Percentiles rank a stretch among this genome's conserved stretches.
These are phyloP conservation scores for Catunica adiposa DNA, from an alignment of 2,329 filamentous ascomycete species.

Conservation along the genomic window DNA sequence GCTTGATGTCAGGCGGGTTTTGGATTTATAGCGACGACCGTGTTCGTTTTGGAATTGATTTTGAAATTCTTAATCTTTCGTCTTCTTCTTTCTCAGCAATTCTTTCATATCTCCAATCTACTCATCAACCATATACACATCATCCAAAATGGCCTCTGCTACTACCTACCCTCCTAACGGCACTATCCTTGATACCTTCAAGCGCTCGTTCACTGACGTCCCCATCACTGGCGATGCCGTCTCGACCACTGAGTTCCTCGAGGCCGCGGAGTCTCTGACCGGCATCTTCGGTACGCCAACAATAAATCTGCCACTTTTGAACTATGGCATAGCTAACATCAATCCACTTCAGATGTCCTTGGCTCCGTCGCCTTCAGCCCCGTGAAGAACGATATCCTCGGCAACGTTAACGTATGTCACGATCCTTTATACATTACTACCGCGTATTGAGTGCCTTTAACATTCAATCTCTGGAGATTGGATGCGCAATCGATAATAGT, in stretches of 20 bases:
- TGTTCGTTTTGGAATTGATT: conserved; percentile 3
- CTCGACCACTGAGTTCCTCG: conserved; percentile 72
- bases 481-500: conserved; percentile 4
- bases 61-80: neutral
- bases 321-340: too few species aligned
- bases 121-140: conserved; percentile 4
- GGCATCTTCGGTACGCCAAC: conserved; percentile 60
- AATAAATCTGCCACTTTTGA: neutral
- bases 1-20: too few species aligned
- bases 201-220: conserved; percentile 70
- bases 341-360: conserved; percentile 34
- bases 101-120: neutral
- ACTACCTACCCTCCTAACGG: conserved; percentile 41
- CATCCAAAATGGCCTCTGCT: conserved; percentile 30
- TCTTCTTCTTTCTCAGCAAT: conserved; percentile 3
- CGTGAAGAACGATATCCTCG: conserved; percentile 79
- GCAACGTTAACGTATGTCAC: conserved; percentile 66
- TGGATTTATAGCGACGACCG: neutral
- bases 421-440: neutral
- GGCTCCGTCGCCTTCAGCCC: conserved; percentile 65
- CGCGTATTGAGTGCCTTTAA: neutral
- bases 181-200: conserved; percentile 76
- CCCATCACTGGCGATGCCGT: conserved; percentile 58
- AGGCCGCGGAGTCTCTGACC: conserved; percentile 73
- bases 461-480: neutral